Evolutionary conservation across 2,329 filamentous ascomycete genomes (phyloP).

Genomic region (Coleophoma cylindrospora): DNA sequence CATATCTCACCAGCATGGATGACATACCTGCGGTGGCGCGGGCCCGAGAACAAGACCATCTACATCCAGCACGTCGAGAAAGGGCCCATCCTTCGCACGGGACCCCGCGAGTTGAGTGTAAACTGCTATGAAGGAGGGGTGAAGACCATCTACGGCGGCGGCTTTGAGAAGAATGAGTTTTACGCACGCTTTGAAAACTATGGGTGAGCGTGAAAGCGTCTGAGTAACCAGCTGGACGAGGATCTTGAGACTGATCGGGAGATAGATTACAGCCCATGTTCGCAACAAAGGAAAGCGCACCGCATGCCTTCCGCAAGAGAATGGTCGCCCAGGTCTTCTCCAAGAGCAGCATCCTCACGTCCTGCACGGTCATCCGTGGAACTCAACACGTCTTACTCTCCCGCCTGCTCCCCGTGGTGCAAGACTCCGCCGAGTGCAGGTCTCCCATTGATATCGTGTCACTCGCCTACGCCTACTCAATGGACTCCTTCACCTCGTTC

Average conservation of each 20-base stretch:
- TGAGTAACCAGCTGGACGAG: background rate
- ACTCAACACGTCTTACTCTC: constrained; percentile 49
- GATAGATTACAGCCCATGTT: constrained; percentile 59
- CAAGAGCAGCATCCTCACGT: constrained; percentile 64
- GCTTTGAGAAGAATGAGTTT: constrained; percentile 22
- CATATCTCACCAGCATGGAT: constrained; percentile 62
- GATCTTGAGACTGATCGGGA: background rate
- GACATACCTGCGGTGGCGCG: constrained; percentile 50
- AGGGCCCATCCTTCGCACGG: constrained; percentile 18
- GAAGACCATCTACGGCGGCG: constrained; percentile 14
- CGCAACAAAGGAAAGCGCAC: constrained; percentile 52
- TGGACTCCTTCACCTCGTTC: background rate
- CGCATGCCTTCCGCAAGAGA: constrained; percentile 65
- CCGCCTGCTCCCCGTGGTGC: constrained; percentile 52
- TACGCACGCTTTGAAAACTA: constrained; percentile 55
- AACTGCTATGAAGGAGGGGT: constrained; percentile 30
- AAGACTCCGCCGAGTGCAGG: constrained; percentile 14
- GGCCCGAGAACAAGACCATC: constrained; percentile 56
- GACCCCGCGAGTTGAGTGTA: constrained; percentile 52
- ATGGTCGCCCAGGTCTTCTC: constrained; percentile 76
- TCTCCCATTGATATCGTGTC: constrained; percentile 44
- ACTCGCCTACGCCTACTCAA: constrained; percentile 22
- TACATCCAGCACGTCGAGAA: constrained; percentile 36
- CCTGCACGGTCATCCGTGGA: constrained; percentile 49
- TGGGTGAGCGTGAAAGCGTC: constrained; percentile 38